Evolutionary conservation across 176 grass and related monocot genomes (phyloP).

Genomic region (Zea mays): Zm-B73-REFERENCE-NAM-5.0 NC_050100.1:102052501-102053000

Average conservation of each 20-base stretch:
- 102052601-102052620: background rate
- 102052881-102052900: slow-evolving; percentile 76
- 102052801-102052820: slow-evolving; percentile 64
- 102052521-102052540: background rate
- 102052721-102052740: background rate
- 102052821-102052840: slow-evolving; percentile 60
- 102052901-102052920: background rate
- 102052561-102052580: background rate
- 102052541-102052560: background rate
- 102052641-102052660: background rate
- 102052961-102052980: too few species aligned
- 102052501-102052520: background rate
- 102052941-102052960: too few species aligned
- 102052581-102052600: background rate
- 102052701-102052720: background rate
- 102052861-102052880: slow-evolving; percentile 51
- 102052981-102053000: too few species aligned
- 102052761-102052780: background rate
- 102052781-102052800: slow-evolving; percentile 50
- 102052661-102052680: background rate
- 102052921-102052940: too few species aligned
- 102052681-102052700: background rate
- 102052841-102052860: slow-evolving; percentile 48
- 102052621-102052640: background rate
- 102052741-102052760: background rate